Base-by-base conservation (phyloP, 371 early-diverging fungal species). In the Choanephora cucurbitarum region DNA sequence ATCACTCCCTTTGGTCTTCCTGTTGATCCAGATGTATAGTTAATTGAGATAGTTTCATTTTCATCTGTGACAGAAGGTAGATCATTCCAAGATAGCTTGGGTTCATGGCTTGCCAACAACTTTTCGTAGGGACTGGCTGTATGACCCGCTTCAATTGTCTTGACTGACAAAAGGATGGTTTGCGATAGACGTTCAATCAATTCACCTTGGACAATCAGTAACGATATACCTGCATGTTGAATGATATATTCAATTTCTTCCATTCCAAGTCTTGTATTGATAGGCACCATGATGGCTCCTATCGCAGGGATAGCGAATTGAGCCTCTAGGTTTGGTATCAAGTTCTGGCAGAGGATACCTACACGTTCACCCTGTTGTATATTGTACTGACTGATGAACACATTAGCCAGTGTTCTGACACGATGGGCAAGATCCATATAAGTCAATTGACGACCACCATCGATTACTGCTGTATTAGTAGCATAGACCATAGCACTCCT, bases 21-120 rank as follows among this genome's bases (percentile, higher is more conserved):
- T 0, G 88, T 88, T 0, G 84, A 83, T 10, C 88, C 88, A 10
- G 83, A 82, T 0, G 86, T 86, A 49, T 83, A 84, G 49, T 83
- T 84, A 22, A 87, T 73, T 0, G 86, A 78, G 31, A 87, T 69
- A 0, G 66, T 52, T 0, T 77, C 83, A 31, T 75, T 71, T 61
- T 88, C 89, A 34, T 80, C 70, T 32, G 67, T 54, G 0, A 72
- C 52, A 18, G 77, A 70, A 10, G 79, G 79, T 33, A 85, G 58
- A 7, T 81, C 79, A 17, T 72, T 63, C 83, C 84, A 85, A 1
- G 45, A 17, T 13, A 70, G 61, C 0, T 39, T 52, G 5, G 44
- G 41, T 1, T 32, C 44, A 5, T 69, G 66, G 11, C 19, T 50
- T 3, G 21, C 52, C 24, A 85, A n/a, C 37, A 83, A 61, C 37